Evolutionary conservation across 345 rosid genomes (phyloP).

Genomic region (Eucalyptus coolabah): DNA sequence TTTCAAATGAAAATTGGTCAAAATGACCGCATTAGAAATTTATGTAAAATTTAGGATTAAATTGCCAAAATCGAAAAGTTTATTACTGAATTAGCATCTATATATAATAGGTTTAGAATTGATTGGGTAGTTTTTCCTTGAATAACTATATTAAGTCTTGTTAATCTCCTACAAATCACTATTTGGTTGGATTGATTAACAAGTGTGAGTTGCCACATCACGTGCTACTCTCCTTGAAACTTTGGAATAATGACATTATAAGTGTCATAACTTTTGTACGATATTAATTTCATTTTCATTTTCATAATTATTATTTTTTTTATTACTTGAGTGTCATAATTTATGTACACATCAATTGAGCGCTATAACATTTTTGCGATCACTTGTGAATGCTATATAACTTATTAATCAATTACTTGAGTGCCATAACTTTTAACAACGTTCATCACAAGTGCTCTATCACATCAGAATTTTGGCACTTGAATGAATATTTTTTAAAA

Average conservation of each 20-base stretch:
- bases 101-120: background rate
- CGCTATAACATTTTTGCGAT: accelerated
- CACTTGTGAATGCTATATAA: too few relatives aligned
- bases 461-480: too few relatives aligned
- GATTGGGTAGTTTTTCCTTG: background rate
- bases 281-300: too few relatives aligned
- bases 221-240: background rate
- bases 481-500: background rate
- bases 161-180: background rate
- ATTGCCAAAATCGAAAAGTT: too few relatives aligned
- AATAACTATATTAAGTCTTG: background rate
- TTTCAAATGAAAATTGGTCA: too few relatives aligned
- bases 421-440: background rate
- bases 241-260: too few relatives aligned
- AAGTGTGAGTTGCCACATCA: background rate
- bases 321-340: background rate
- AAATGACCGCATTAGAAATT: too few relatives aligned
- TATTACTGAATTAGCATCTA: too few relatives aligned
- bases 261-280: too few relatives aligned
- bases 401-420: background rate
- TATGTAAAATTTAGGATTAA: too few relatives aligned
- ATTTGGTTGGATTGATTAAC: background rate
- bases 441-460: background rate
- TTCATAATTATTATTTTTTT: too few relatives aligned
- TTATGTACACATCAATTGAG: too few relatives aligned